Base-by-base conservation (phyloP, 1,139 yeast genomes). In the Kodamaea arcana region DNA sequence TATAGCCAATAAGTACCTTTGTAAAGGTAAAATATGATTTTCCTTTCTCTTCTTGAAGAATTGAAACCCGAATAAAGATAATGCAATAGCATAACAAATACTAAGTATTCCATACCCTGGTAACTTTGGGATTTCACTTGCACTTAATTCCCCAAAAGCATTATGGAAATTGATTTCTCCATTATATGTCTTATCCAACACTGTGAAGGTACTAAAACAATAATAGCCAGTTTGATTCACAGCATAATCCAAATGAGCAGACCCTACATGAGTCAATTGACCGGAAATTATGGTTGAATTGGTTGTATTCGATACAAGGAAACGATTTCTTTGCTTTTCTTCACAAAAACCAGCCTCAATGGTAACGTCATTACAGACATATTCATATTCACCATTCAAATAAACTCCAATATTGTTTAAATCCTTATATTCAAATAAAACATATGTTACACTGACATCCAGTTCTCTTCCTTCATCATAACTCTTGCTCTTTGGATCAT, bases 51-150 rank as follows among this genome's bases (percentile, higher is more conserved):
- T 90, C 52, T 80, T 85, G 67, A 80, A 81, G 54, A 86, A 86
- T 44, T 86, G 87, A 64, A 87, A 90, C 23, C 86, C 81, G 69
- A 88, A 94, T 40, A 85, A 69, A 9, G 86, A 81, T 52, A 88
- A 71, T 4, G 88, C 81, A 30, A 86, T 82, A 11, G 84, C 86
- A 54, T 92, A 94, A 32, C 85, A 79, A 34, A 92, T 68, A 1
- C 97, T 86, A 47, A 90, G 69, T 17, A 85, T 76, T 1, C 96
- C 97, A 56, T 86, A 94, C 24, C 90, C 78, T 4, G 95, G 88
- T 44, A 92, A 70, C 52, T 90, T 87, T 17, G 97, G 96, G 45
- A 87, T 83, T 56, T 92, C 95, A 34, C 92, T 71, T 4, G 95
- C 98, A 26, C 94, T 77, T 41, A 92, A 68, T 43, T 85, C 77